Evolutionary conservation across 108 stramenopile genomes (phyloP).

Genomic region (Stephanodiscus triporus): DNA sequence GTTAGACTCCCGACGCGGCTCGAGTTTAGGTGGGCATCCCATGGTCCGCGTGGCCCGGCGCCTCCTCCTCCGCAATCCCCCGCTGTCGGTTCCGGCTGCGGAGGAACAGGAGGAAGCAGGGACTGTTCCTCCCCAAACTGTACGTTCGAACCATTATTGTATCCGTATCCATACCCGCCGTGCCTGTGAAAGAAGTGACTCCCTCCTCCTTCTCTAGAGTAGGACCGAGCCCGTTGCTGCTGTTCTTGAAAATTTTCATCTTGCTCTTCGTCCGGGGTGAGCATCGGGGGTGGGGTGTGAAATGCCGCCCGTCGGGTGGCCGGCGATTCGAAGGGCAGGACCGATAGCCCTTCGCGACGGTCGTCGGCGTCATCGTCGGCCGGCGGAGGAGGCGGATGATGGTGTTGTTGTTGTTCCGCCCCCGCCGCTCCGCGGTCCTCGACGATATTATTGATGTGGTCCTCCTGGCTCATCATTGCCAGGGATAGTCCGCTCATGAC

Average conservation of each 20-base stretch:
- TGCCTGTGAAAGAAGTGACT: conserved; percentile 35
- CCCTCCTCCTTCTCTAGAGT: background rate
- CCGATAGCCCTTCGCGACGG: background rate
- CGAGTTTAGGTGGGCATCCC: too few relatives aligned
- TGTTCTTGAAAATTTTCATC: background rate
- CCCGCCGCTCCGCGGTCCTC: background rate
- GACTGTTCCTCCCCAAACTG: conserved; percentile 9
- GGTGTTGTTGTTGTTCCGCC: background rate
- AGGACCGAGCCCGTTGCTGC: background rate
- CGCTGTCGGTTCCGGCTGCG: background rate
- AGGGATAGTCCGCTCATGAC: conserved; percentile 53
- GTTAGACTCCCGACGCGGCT: conserved; percentile 12
- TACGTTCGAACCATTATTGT: conserved; percentile 44
- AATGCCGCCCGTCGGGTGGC: conserved; percentile 46
- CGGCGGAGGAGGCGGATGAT: background rate
- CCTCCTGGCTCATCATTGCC: conserved; percentile 49
- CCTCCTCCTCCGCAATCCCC: background rate
- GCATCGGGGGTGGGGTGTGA: conserved; percentile 40
- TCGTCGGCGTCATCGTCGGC: background rate
- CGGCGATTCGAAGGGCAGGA: conserved; percentile 24
- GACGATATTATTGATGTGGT: background rate
- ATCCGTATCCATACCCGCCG: conserved; percentile 50
- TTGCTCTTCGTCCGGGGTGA: background rate
- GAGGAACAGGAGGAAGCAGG: conserved; percentile 5
- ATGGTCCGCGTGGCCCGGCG: background rate